Conservation (phyloP, 768 basidiomycete species). For the Leccinellum albellum region DNA sequence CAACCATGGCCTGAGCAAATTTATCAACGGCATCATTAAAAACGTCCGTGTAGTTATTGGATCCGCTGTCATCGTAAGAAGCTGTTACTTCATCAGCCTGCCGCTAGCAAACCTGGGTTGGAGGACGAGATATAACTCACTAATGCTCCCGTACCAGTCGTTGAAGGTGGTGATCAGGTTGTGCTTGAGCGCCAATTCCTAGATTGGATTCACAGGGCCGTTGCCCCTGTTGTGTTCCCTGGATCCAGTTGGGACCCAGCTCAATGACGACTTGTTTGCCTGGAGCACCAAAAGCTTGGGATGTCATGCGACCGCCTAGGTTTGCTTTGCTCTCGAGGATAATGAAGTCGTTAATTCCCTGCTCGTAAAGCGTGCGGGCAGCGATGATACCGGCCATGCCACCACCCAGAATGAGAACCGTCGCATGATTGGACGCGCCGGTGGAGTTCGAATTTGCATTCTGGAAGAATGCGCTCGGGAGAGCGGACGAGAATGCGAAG, state of each 20-base stretch:
- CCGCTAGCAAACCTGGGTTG: not conserved
- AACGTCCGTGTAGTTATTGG: conserved; percentile 44
- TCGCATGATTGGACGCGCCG: conserved; percentile 16
- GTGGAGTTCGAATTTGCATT: not conserved
- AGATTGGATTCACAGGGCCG: conserved; percentile 58
- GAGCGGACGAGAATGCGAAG: conserved; percentile 1
- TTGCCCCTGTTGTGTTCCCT: conserved; percentile 45
- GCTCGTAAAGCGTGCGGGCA: conserved; percentile 52
- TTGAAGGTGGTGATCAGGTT: conserved; percentile 44
- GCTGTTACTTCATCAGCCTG: conserved; percentile 30
- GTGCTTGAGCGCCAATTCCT: conserved; percentile 53
- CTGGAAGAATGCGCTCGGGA: not conserved
- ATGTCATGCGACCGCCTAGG: conserved; percentile 62
- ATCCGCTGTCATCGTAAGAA: conserved; percentile 52
- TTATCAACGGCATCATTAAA: conserved; percentile 39
- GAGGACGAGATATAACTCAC: conserved; percentile 31
- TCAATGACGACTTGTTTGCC: conserved; percentile 45
- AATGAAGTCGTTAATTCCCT: conserved; percentile 53
- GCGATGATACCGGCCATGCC: conserved; percentile 65
- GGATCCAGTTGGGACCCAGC: conserved; percentile 60
- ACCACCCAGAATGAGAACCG: conserved; percentile 60
- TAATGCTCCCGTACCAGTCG: conserved; percentile 40
- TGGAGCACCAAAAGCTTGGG: conserved; percentile 39
- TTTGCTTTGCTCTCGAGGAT: conserved; percentile 58
- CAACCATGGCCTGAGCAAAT: conserved; percentile 38